These are phyloP conservation scores for Claviceps digitariae DNA, from an alignment of 2,329 filamentous ascomycete genomes.

Conservation along the genomic window DNA sequence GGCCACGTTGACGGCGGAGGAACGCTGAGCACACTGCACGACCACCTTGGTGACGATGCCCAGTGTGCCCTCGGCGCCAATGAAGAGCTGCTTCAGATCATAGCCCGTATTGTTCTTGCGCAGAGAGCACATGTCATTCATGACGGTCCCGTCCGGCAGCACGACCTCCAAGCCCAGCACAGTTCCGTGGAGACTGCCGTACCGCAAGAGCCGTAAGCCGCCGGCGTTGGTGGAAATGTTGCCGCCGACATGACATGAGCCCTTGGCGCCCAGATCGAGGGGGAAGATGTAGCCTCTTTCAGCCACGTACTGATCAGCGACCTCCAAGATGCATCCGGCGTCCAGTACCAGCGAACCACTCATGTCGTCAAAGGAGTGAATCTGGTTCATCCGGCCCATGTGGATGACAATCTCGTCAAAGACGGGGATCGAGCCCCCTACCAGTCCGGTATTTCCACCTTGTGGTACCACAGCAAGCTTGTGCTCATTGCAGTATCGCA, in stretches of 20 bases:
- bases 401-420: conserved; percentile 98
- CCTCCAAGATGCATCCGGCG: conserved; percentile 81
- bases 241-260: conserved; percentile 89
- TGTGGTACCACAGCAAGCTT: conserved; percentile 89
- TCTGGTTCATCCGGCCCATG: conserved; percentile 78
- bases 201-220: conserved; percentile 75
- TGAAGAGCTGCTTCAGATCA: conserved; percentile 92
- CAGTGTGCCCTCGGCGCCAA: conserved; percentile 88
- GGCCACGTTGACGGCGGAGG: conserved; percentile 83
- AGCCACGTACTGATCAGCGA: conserved; percentile 73
- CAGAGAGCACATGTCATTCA: conserved; percentile 76
- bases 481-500: conserved; percentile 92
- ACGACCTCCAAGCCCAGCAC: conserved; percentile 90
- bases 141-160: conserved; percentile 79
- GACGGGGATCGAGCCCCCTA: conserved; percentile 89
- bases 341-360: conserved; percentile 84
- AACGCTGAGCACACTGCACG: conserved; percentile 76
- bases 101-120: conserved; percentile 99
- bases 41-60: conserved; percentile 87
- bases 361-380: conserved; percentile 84
- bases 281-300: conserved; percentile 83
- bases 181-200: conserved; percentile 87
- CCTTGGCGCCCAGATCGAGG: conserved; percentile 93
- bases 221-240: conserved; percentile 95
- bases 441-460: conserved; percentile 91